Conservation (phyloP, 495 filamentous ascomycete species). For the Daldinia caldariorum region DNA sequence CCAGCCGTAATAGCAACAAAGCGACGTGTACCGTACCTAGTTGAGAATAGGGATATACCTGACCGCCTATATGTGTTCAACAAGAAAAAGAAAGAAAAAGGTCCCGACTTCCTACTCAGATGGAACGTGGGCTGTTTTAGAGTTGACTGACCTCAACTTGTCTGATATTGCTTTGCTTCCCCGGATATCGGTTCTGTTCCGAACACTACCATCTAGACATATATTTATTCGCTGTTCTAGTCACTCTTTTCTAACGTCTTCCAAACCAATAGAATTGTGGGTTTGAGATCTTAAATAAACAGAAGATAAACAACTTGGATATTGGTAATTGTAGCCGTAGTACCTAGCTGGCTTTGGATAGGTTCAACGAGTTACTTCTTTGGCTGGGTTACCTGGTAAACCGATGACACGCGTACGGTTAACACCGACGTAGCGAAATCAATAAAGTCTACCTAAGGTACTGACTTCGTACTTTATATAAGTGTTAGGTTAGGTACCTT, state of each 20-base stretch:
- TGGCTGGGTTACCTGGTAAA: conserved; percentile 34
- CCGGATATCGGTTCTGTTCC: neutral
- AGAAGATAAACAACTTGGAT: conserved; percentile 2
- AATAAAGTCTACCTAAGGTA: too few species aligned
- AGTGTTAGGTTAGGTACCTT: neutral
- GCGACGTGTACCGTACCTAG: neutral
- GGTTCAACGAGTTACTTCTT: neutral
- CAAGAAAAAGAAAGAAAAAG: too few species aligned
- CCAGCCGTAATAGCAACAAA: neutral
- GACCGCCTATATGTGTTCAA: too few species aligned
- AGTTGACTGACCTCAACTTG: conserved; percentile 35
- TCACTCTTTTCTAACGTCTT: neutral
- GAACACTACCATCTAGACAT: neutral
- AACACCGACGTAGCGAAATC: conserved; percentile 27
- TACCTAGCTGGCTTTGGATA: conserved; percentile 12
- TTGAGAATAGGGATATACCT: neutral
- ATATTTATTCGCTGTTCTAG: neutral
- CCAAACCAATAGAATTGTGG: neutral
- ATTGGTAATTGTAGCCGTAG: conserved; percentile 4
- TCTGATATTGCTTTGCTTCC: conserved; percentile 24
- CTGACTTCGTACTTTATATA: conserved; percentile 20
- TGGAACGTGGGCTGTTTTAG: conserved; percentile 40
- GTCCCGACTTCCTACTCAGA: conserved; percentile 22
- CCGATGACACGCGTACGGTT: conserved; percentile 28
- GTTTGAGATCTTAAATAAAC: neutral